phyloP scores from a whole-genome alignment of 108 stramenopile genomes.

The Stephanodiscus triporus region DNA sequence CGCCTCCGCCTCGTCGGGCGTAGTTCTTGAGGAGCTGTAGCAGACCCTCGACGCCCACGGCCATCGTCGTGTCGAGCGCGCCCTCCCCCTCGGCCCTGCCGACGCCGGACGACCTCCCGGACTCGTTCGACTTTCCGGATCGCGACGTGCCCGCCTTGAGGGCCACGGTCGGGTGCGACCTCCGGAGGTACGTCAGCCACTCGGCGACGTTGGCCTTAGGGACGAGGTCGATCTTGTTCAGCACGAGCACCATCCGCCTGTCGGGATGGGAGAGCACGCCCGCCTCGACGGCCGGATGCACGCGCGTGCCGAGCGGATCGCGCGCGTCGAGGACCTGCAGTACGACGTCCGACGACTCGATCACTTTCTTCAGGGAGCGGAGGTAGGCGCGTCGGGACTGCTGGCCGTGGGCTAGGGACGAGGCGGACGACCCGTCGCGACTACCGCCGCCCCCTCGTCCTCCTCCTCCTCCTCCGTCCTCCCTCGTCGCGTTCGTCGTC shows the following conservation, averaged over 20 bases:
- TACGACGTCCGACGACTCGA: conserved; percentile 95
- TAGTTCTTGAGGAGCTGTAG: conserved; percentile 98
- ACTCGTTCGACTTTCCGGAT: conserved; percentile 47
- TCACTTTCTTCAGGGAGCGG: conserved; percentile 93
- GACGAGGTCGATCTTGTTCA: conserved; percentile 99
- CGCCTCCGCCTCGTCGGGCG: conserved; percentile 73
- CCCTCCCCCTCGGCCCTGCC: conserved; percentile 60
- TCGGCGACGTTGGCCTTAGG: conserved; percentile 90
- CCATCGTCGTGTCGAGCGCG: conserved; percentile 53
- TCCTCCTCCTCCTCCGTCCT: no score
- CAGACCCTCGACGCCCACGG: conserved; percentile 94
- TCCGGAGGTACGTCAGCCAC: conserved; percentile 92
- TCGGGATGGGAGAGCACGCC: conserved; percentile 83
- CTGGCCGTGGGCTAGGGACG: conserved; percentile 51
- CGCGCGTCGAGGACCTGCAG: conserved; percentile 98
- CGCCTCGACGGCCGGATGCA: conserved; percentile 89
- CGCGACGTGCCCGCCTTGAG: conserved; percentile 84
- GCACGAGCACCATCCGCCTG: conserved; percentile 96
- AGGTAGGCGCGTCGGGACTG: conserved; percentile 78
- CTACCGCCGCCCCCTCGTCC: no score
- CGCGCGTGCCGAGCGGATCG: conserved; percentile 94
- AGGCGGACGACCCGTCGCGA: no score
- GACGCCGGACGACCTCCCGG: conserved; percentile 59
- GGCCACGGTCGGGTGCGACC: conserved; percentile 90
- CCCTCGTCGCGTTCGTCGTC: no score